Evolutionary conservation across 768 basidiomycete genomes (phyloP).

Genomic region (Cyclocybe cylindracea): DNA sequence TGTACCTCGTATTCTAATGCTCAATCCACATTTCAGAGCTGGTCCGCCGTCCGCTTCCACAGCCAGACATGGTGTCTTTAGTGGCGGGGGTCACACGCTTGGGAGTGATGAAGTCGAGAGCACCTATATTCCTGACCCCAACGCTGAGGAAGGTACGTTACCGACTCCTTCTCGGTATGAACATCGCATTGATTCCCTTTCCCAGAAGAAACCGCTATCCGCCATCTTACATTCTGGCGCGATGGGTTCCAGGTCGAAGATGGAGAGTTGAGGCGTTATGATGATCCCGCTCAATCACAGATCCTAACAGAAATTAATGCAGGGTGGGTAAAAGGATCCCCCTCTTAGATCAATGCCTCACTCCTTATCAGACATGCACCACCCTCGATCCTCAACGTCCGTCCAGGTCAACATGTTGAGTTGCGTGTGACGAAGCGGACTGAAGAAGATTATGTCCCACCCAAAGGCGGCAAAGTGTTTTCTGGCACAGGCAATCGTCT

Average conservation of each 20-base stretch:
- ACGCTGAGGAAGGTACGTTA: constrained; percentile 31
- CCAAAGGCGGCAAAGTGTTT: constrained; percentile 56
- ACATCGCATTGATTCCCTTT: background rate
- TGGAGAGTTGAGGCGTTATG: constrained; percentile 81
- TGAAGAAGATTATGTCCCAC: constrained; percentile 69
- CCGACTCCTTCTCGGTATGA: background rate
- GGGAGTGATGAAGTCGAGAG: constrained; percentile 91
- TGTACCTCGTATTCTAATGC: background rate
- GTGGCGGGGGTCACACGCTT: constrained; percentile 78
- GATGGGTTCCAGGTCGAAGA: constrained; percentile 93
- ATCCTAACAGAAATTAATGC: constrained; percentile 76
- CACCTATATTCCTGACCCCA: constrained; percentile 73
- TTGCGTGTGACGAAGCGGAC: constrained; percentile 73
- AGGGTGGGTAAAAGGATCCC: constrained; percentile 49
- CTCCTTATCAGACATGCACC: constrained; percentile 66
- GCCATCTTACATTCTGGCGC: constrained; percentile 88
- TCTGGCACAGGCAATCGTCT: constrained; percentile 78
- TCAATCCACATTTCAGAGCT: constrained; percentile 14
- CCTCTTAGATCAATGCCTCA: background rate
- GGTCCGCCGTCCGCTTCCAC: constrained; percentile 20
- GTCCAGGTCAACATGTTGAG: constrained; percentile 79
- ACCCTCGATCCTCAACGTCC: constrained; percentile 71
- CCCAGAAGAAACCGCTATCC: constrained; percentile 58
- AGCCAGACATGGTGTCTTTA: constrained; percentile 40
- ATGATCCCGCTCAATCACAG: constrained; percentile 70